Percentiles rank a stretch among this genome's conserved stretches.
Evolutionary conservation across 768 basidiomycete species (phyloP).

Genomic region (Collybiopsis luxurians): DNA sequence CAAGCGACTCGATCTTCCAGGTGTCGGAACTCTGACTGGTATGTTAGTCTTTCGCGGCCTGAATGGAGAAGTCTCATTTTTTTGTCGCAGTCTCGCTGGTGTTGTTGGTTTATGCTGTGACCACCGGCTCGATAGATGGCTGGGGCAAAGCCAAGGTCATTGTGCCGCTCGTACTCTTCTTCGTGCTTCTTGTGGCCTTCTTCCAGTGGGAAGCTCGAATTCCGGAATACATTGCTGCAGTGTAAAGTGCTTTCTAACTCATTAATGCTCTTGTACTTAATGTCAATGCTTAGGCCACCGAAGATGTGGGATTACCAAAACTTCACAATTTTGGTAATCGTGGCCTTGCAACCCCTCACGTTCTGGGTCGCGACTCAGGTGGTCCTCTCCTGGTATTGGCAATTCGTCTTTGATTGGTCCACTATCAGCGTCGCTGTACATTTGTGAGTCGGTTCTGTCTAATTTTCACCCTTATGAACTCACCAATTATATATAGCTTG

Average conservation of each 20-base stretch:
- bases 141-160: slow-evolving; percentile 47
- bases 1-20: slow-evolving; percentile 10
- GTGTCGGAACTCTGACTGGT: slow-evolving; percentile 8
- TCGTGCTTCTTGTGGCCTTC: slow-evolving; percentile 38
- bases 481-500: too few relatives aligned
- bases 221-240: slow-evolving; percentile 36
- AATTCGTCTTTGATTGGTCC: slow-evolving; percentile 40
- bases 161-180: slow-evolving; percentile 42
- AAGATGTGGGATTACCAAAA: slow-evolving; percentile 40
- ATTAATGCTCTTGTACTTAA: background rate
- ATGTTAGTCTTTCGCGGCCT: background rate
- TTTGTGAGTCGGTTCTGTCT: slow-evolving; percentile 26
- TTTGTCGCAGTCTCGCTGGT: slow-evolving; percentile 28
- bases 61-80: background rate
- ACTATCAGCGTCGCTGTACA: slow-evolving; percentile 36
- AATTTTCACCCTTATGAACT: too few relatives aligned
- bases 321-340: slow-evolving; percentile 35
- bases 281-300: slow-evolving; percentile 31
- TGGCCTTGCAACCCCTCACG: slow-evolving; percentile 36
- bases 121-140: slow-evolving; percentile 44
- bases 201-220: slow-evolving; percentile 48
- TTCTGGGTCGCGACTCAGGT: slow-evolving; percentile 38
- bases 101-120: slow-evolving; percentile 41
- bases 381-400: slow-evolving; percentile 36
- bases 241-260: slow-evolving; percentile 26